Conservation (phyloP, 495 filamentous ascomycete species). For the Xylaria castorea region DNA sequence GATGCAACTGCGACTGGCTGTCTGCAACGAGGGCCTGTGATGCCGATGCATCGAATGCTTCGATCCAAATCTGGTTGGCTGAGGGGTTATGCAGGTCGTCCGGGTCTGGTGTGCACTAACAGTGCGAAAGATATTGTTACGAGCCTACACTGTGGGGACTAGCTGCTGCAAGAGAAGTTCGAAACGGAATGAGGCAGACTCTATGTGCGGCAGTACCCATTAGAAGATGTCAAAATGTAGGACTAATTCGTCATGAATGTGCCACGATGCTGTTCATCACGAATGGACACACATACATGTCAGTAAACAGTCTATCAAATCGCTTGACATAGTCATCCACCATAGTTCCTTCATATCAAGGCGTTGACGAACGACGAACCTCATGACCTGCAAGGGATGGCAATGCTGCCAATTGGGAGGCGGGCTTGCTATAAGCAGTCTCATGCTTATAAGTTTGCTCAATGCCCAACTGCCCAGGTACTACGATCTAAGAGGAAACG, state of each 20-base stretch:
- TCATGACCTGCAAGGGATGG: constrained; percentile 21
- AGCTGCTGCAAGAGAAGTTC: constrained; percentile 30
- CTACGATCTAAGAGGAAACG: not conserved
- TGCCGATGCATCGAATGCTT: constrained; percentile 25
- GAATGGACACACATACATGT: constrained; percentile 13
- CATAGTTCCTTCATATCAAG: not conserved
- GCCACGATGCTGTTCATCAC: constrained; percentile 27
- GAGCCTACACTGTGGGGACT: constrained; percentile 16
- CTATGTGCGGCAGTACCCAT: constrained; percentile 19
- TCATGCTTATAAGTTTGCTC: constrained; percentile 10
- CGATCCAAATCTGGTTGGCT: constrained; percentile 27
- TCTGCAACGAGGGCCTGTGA: constrained; percentile 16
- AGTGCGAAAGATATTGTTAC: constrained; percentile 14
- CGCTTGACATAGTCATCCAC: not conserved
- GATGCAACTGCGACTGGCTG: constrained; percentile 26
- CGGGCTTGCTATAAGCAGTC: not conserved
- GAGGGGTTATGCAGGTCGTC: constrained; percentile 24
- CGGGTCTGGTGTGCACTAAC: constrained; percentile 21
- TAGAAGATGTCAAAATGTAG: constrained; percentile 2
- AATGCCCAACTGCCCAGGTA: not conserved
- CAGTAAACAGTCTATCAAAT: not conserved
- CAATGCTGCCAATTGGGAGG: constrained; percentile 20
- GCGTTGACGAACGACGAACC: not conserved
- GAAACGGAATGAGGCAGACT: constrained; percentile 23
- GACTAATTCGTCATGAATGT: constrained; percentile 17